Evolutionary conservation across 768 basidiomycete genomes (phyloP).

Genomic region (Lactarius deliciosus): DNA sequence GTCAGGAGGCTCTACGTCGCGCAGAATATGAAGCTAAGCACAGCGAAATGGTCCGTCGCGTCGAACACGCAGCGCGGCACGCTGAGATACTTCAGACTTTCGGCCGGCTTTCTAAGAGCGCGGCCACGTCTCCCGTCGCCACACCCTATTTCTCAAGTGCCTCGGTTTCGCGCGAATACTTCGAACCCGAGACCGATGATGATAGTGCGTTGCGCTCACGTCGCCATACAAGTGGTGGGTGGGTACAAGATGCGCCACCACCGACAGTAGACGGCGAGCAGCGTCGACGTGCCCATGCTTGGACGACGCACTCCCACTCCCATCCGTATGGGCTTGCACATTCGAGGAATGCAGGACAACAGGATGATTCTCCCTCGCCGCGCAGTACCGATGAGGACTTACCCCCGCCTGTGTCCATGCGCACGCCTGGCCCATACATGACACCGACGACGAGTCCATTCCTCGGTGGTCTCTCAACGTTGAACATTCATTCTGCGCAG

Average conservation of each 20-base stretch:
- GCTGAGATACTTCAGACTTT: slow-evolving; percentile 44
- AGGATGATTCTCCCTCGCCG: slow-evolving; percentile 67
- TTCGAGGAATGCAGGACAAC: slow-evolving; percentile 2
- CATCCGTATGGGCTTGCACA: slow-evolving; percentile 21
- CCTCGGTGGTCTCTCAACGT: slow-evolving; percentile 71
- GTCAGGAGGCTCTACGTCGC: slow-evolving; percentile 66
- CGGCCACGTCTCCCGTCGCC: slow-evolving; percentile 26
- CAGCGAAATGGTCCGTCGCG: slow-evolving; percentile 42
- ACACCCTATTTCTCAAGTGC: slow-evolving; percentile 23
- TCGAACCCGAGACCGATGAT: slow-evolving; percentile 40
- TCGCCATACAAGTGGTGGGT: slow-evolving; percentile 28
- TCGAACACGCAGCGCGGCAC: slow-evolving; percentile 42
- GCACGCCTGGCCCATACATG: slow-evolving; percentile 33
- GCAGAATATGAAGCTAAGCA: slow-evolving; percentile 60
- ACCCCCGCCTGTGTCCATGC: slow-evolving; percentile 36
- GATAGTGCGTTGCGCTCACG: slow-evolving; percentile 43
- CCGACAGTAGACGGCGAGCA: slow-evolving; percentile 37
- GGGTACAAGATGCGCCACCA: slow-evolving; percentile 29
- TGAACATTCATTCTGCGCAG: slow-evolving; percentile 70
- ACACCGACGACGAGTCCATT: slow-evolving; percentile 81
- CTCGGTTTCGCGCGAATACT: slow-evolving; percentile 20
- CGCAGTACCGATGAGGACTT: slow-evolving; percentile 65
- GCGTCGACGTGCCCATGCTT: slow-evolving; percentile 31
- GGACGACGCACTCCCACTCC: slow-evolving; percentile 29
- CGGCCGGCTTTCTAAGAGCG: slow-evolving; percentile 33